Evolutionary conservation across 495 filamentous ascomycete genomes (phyloP), one percentile per base, ranked within the genome.

Genomic region (Coniosporium apollinis): DNA sequence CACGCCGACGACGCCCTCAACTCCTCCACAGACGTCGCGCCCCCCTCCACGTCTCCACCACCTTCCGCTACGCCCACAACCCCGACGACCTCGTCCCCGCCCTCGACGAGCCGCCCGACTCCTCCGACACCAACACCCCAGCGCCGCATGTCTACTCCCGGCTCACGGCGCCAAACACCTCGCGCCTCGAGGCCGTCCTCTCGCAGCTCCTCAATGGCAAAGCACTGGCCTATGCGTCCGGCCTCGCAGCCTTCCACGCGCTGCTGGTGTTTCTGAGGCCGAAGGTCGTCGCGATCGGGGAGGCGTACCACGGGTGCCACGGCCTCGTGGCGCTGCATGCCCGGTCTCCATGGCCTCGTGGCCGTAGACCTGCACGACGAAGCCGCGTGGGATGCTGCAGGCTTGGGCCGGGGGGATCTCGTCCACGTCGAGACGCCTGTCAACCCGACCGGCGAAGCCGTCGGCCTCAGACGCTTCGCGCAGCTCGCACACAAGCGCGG

Each of bases 231-330:
- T 97, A 94, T 61, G 62, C 72, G 28, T 89, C 82, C 4, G 89
- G 89, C 16, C 72, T 94, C 14, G 70, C 82, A 1, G 82, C 85
- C 37, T 82, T 94, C 55, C 79, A 94, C 57, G 85, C 79, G 13
- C 60, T 82, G 15, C 64, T 94, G 11, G 66, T 80, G 7, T 70
- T 73, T 42, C 60, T 89, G 4, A 82, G 84, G 51, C 89, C 89
- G 1, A 68, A 67, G 30, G 70, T 72, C 26, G 69, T 97, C 30
- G 68, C 81, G 45, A 78, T 94, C 43, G 74, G 74, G 22, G 73
- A 65, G 30, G 83, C 81, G 22, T 97, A 97, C 58, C 89, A 97
- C 60, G 89, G 89, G 46, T 87, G 79, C 57, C 84, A 92, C 57
- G 83, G 78, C 37, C 76, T 92, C 14, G 67, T 94, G 36, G 52